Evolutionary conservation across 2,329 filamentous ascomycete species (phyloP).

Genomic region (Boeremia exigua): DNA sequence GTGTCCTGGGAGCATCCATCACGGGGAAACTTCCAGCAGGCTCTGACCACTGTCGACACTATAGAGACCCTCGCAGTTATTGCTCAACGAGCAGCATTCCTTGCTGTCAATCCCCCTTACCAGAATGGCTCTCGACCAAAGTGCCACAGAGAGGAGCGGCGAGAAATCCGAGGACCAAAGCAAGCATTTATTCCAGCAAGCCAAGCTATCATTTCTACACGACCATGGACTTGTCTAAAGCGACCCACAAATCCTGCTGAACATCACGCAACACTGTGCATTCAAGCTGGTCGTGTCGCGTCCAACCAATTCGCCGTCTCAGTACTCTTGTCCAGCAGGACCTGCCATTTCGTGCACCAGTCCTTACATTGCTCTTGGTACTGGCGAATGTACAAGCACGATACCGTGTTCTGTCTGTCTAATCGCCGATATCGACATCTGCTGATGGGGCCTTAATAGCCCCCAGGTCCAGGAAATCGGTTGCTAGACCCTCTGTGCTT

Average conservation of each 20-base stretch:
- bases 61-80: neutral
- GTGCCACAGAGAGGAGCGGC: no score
- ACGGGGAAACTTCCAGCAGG: neutral
- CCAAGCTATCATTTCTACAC: no score
- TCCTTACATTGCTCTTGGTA: no score
- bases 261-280: no score
- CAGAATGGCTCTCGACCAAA: neutral
- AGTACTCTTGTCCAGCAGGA: no score
- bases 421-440: neutral
- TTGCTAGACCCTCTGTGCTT: neutral
- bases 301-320: no score
- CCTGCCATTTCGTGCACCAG: no score
- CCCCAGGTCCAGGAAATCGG: constrained; percentile 1
- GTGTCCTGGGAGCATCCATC: neutral
- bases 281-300: no score
- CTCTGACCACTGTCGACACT: neutral
- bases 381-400: no score
- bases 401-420: no score
- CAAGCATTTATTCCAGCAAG: neutral
- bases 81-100: neutral
- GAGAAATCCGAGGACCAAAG: neutral
- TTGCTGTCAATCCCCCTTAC: constrained; percentile 10
- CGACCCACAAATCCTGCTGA: no score
- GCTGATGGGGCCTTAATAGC: constrained; percentile 10
- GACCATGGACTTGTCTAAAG: no score